Evolutionary conservation across 139 green algal species (phyloP), one percentile per base, ranked within the genome.

Genomic region (Trebouxia sp.): DNA sequence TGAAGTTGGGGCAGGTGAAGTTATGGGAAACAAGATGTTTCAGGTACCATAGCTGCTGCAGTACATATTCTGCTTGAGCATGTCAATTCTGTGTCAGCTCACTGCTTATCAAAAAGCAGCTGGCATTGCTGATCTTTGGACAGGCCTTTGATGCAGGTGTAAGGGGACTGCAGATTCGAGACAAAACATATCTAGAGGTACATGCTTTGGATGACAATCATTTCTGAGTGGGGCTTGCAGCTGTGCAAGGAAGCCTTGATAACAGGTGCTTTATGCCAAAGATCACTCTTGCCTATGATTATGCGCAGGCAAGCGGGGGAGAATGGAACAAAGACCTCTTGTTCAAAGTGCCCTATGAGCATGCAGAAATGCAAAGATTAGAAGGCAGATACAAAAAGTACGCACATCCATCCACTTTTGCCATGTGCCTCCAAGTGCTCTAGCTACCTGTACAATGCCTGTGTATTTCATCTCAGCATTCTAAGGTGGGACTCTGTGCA

Each of bases 131-230:
- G 37, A n/a, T 56, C 55, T 35, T 6, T 30, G 48, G 51, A 35
- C 85, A 96, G 89, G 93, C 90, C 10, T 96, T 97, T 89, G 94
- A 97, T 75, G 90, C 91, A 43, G 93, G 93, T 5, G 85, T 97
- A 3, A 82, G 90, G 4, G 92, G 91, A 7, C 72, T 97, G 51
- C 85, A 83, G 0, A 86, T 94, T 12, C 90, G 90, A 1, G 90
- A 96, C 5, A 58, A 43, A 1, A 81, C 81, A 14, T 76, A 84
- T 17, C 78, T 93, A 26, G 85, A 91, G 86, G 89, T 89, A 48
- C 38, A 22, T 0, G 24, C 56, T 74, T 85, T 30, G 35, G 37
- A 78, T 75, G 41, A 35, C 72, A 11, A 7, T 39, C 51, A 38
- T 32, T 39, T 32, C 8, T 12, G 22, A 30, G 17, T 37, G 20